Conservation (phyloP, 2,329 filamentous ascomycete species). For the Lomentospora prolificans region DNA sequence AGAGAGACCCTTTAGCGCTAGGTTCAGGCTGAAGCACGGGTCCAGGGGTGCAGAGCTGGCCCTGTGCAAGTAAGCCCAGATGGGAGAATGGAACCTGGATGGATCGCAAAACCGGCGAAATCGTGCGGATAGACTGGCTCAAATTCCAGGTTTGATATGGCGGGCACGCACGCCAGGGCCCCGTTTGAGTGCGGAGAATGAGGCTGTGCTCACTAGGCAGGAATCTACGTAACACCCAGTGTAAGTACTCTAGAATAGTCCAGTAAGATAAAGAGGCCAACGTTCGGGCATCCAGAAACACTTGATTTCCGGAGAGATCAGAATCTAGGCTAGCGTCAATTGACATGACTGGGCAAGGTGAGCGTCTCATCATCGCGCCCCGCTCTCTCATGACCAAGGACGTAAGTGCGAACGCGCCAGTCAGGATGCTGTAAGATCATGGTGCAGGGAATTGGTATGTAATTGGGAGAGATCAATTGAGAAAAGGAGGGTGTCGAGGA, state of each 20-base stretch:
- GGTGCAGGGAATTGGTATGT: not conserved
- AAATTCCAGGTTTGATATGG: not conserved
- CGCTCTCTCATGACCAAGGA: not conserved
- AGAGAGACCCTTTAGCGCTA: not conserved
- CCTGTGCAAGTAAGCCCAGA: not conserved
- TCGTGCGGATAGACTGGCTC: not conserved
- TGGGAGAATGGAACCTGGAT: not conserved
- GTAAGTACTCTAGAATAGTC: not conserved
- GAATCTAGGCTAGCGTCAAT: not conserved
- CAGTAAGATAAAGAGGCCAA: not conserved
- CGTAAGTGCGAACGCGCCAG: not conserved
- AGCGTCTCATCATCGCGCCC: not conserved
- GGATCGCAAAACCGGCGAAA: not conserved
- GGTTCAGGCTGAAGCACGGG: not conserved
- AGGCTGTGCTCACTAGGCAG: conserved; percentile 7
- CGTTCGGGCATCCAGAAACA: not conserved
- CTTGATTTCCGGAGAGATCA: conserved; percentile 3
- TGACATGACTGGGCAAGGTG: not conserved
- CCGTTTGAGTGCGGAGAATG: conserved; percentile 1
- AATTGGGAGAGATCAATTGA: not conserved
- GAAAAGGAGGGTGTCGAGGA: not conserved
- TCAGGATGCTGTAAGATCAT: not conserved
- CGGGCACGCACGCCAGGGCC: not conserved
- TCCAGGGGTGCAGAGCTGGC: not conserved
- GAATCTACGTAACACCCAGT: conserved; percentile 6